Percentiles rank a stretch among this genome's conserved stretches.
Evolutionary conservation across 1,139 yeast genomes (phyloP).

Genomic region (Citeromyces hawaiiensis): DNA sequence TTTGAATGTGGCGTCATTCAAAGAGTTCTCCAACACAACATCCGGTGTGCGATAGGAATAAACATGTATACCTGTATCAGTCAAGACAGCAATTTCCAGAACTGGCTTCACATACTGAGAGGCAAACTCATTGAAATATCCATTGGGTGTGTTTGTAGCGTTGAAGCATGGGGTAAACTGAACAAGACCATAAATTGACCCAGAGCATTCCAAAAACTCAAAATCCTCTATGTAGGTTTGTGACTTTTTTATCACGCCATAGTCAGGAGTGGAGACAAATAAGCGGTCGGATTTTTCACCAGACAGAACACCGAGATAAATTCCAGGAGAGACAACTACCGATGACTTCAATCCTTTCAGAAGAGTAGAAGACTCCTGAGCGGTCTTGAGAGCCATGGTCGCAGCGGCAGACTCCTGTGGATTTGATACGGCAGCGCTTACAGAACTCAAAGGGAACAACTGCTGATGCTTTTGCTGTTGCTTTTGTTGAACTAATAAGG

Average conservation of each 20-base stretch:
- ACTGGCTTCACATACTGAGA: slow-evolving; percentile 61
- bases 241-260: slow-evolving; percentile 65
- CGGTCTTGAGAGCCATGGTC: slow-evolving; percentile 15
- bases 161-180: slow-evolving; percentile 59
- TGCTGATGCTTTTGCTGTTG: slow-evolving; percentile 26
- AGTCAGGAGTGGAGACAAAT: slow-evolving; percentile 72
- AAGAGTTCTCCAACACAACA: slow-evolving; percentile 54
- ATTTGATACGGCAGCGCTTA: slow-evolving; percentile 10
- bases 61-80: slow-evolving; percentile 65
- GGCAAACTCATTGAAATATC: slow-evolving; percentile 74
- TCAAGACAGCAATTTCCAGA: slow-evolving; percentile 66
- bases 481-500: neutral
- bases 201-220: slow-evolving; percentile 52
- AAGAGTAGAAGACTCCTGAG: slow-evolving; percentile 19
- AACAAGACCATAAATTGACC: slow-evolving; percentile 60
- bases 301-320: slow-evolving; percentile 40
- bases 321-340: slow-evolving; percentile 69
- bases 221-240: slow-evolving; percentile 72
- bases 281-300: slow-evolving; percentile 27
- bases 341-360: slow-evolving; percentile 32
- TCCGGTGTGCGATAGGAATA: slow-evolving; percentile 74
- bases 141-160: slow-evolving; percentile 62
- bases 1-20: slow-evolving; percentile 35
- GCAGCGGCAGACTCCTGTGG: slow-evolving; percentile 11
- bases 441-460: slow-evolving; percentile 2